phyloP scores from a whole-genome alignment of 805 yeast genomes.

The Candida sakaeoensis region DNA sequence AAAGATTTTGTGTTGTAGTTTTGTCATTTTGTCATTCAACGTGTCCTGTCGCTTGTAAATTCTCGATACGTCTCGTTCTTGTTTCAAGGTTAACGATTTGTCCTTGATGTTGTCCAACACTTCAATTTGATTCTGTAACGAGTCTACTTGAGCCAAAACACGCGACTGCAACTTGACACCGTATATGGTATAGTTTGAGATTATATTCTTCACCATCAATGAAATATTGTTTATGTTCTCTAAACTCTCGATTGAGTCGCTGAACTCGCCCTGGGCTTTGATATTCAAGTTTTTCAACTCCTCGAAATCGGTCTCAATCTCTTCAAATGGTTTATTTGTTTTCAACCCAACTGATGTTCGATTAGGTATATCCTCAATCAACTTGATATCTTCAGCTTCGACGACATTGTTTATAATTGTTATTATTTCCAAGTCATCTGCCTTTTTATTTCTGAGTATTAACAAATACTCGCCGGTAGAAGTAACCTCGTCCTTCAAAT shows the following conservation, averaged over 20 bases:
- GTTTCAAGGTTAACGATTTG: not conserved
- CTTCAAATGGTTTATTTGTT: constrained; percentile 13
- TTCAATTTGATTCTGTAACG: constrained; percentile 19
- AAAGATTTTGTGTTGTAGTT: constrained; percentile 20
- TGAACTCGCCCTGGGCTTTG: not conserved
- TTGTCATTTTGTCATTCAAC: constrained; percentile 17
- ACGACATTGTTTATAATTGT: constrained; percentile 9
- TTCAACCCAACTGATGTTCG: not conserved
- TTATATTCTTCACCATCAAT: constrained; percentile 12
- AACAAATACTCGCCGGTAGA: constrained; percentile 28
- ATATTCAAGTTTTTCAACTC: constrained; percentile 13
- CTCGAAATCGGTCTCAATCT: constrained; percentile 12
- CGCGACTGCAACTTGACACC: constrained; percentile 19
- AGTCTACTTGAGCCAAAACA: constrained; percentile 20
- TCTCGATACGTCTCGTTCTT: constrained; percentile 12
- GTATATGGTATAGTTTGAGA: constrained; percentile 15
- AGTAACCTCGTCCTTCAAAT: constrained; percentile 22
- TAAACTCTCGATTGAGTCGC: constrained; percentile 8
- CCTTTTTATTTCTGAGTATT: constrained; percentile 11
- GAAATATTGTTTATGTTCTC: constrained; percentile 19
- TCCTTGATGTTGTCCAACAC: constrained; percentile 6
- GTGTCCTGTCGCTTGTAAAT: constrained; percentile 19
- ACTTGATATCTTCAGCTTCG: constrained; percentile 1
- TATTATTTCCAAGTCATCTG: constrained; percentile 13
- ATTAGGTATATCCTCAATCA: not conserved